These are phyloP conservation scores for Serpula lacrymans DNA, from an alignment of 768 basidiomycete genomes.

Conservation along the genomic window DNA sequence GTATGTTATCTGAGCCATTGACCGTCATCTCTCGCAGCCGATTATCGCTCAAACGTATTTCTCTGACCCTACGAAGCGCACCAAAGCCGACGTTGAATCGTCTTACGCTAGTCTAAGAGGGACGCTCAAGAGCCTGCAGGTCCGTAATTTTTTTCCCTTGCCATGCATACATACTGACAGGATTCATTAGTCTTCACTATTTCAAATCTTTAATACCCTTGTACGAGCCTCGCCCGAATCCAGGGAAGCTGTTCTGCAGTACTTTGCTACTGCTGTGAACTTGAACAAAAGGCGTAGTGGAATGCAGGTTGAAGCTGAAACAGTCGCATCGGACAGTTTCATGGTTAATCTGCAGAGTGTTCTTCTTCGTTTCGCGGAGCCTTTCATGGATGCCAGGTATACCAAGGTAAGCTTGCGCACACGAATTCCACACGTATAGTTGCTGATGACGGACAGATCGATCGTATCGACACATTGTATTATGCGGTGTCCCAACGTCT, in stretches of 20 bases:
- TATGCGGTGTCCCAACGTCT: slow-evolving; percentile 72
- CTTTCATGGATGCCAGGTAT: slow-evolving; percentile 90
- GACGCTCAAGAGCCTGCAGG: slow-evolving; percentile 83
- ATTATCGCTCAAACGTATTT: slow-evolving; percentile 77
- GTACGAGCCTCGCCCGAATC: slow-evolving; percentile 77
- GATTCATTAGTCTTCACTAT: slow-evolving; percentile 59
- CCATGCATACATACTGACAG: not conserved
- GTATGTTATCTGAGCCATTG: slow-evolving; percentile 2
- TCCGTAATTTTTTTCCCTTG: slow-evolving; percentile 23
- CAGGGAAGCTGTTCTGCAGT: slow-evolving; percentile 78
- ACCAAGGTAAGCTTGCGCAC: slow-evolving; percentile 57
- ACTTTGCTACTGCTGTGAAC: slow-evolving; percentile 70
- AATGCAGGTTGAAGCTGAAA: slow-evolving; percentile 84
- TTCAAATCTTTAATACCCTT: slow-evolving; percentile 85
- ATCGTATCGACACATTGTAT: slow-evolving; percentile 84
- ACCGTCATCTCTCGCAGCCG: slow-evolving; percentile 47
- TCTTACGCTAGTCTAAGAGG: slow-evolving; percentile 84
- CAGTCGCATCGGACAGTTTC: slow-evolving; percentile 88
- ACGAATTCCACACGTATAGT: not conserved
- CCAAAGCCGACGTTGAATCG: slow-evolving; percentile 71
- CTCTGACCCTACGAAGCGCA: slow-evolving; percentile 76
- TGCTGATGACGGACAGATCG: slow-evolving; percentile 51
- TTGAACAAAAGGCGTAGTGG: slow-evolving; percentile 86
- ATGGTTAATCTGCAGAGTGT: slow-evolving; percentile 89
- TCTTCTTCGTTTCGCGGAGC: slow-evolving; percentile 82